Percentiles rank a stretch among this genome's conserved stretches.
phyloP scores from a whole-genome alignment of 2,329 filamentous ascomycete genomes.

The Aspergillus pseudoglaucus region DNA sequence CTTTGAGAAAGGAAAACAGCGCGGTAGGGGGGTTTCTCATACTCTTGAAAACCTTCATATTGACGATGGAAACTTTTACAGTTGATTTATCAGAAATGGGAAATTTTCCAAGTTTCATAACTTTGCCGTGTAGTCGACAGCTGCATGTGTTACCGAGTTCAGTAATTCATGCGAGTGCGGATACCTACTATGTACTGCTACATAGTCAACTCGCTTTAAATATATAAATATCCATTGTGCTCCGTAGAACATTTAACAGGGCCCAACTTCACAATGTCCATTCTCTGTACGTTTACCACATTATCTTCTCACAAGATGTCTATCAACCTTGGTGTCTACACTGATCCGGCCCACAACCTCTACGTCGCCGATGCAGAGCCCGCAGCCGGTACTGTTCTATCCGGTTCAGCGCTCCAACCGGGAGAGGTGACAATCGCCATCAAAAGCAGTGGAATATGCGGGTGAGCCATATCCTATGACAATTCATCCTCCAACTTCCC shows the following conservation, averaged over 20 bases:
- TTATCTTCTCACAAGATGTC: no score
- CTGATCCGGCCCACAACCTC: constrained; percentile 83
- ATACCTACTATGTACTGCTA: no score
- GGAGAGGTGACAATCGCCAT: constrained; percentile 85
- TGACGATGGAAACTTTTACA: constrained; percentile 9
- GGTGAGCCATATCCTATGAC: constrained; percentile 46
- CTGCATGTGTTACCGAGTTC: no score
- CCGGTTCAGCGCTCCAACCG: constrained; percentile 61
- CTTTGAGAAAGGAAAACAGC: constrained; percentile 28
- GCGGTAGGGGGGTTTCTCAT: constrained; percentile 23
- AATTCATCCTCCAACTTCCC: background rate
- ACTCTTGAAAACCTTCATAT: constrained; percentile 26
- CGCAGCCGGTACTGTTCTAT: constrained; percentile 64
- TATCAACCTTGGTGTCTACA: constrained; percentile 86
- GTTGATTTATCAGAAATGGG: background rate
- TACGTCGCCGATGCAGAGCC: constrained; percentile 80
- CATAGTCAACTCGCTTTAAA: no score
- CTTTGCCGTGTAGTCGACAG: no score
- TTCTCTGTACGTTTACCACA: no score
- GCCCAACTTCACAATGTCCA: no score
- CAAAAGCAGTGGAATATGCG: constrained; percentile 93
- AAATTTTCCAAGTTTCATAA: no score
- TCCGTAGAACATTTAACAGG: no score
- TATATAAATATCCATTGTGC: no score
- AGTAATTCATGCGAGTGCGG: no score